Evolutionary conservation across 345 rosid species (phyloP).

Genomic region (Populus alba): DNA sequence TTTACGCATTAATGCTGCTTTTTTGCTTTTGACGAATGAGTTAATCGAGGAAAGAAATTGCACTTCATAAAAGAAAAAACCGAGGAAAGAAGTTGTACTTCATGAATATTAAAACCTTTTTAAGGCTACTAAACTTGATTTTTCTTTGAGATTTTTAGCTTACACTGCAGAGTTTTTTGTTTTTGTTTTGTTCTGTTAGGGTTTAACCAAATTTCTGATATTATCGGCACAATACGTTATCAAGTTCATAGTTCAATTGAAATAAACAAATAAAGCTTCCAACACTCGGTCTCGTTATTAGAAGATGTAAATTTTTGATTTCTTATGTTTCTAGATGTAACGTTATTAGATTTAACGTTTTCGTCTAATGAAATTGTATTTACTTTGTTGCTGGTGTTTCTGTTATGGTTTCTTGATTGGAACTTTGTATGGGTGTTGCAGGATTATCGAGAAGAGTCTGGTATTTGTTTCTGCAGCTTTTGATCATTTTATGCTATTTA

Average conservation of each 20-base stretch:
- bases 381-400: background rate
- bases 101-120: background rate
- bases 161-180: background rate
- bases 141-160: background rate
- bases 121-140: background rate
- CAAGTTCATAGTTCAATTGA: background rate
- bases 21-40: background rate
- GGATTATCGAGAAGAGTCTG: constrained; percentile 36
- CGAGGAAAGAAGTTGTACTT: background rate
- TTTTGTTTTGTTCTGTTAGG: background rate
- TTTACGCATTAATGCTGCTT: background rate
- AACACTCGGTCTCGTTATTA: background rate
- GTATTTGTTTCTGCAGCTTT: constrained; percentile 34
- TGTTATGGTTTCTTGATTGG: constrained; percentile 8
- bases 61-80: background rate
- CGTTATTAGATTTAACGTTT: no score
- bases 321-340: no score
- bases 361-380: background rate
- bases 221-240: background rate
- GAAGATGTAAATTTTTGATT: background rate
- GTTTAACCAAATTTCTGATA: background rate
- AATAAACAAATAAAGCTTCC: background rate
- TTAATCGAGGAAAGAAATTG: constrained; percentile 4
- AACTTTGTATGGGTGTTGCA: constrained; percentile 26
- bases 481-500: constrained; percentile 39